Conservation (phyloP, 371 early-diverging fungal genomes). For the Dichotomocladium elegans region DNA sequence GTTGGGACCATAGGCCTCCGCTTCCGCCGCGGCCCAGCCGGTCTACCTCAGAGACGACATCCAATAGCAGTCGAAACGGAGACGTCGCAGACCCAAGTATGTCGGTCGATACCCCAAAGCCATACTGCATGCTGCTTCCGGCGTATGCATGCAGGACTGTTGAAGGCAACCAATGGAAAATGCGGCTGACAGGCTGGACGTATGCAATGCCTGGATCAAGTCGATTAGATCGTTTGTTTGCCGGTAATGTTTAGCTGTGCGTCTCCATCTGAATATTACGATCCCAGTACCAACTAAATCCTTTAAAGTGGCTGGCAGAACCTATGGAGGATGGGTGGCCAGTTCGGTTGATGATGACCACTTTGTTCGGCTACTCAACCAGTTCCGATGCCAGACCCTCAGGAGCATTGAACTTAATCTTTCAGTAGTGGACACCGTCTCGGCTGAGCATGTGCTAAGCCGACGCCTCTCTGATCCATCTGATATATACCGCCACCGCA, state of each 20-base stretch:
- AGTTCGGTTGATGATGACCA: slow-evolving; percentile 39
- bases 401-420: slow-evolving; percentile 16
- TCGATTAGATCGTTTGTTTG: slow-evolving; percentile 27
- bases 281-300: neutral
- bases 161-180: slow-evolving; percentile 21
- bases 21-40: neutral
- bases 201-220: slow-evolving; percentile 34
- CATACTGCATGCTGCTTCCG: slow-evolving; percentile 40
- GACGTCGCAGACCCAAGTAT: no score
- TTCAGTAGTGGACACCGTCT: slow-evolving; percentile 4
- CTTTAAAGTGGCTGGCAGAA: slow-evolving; percentile 33
- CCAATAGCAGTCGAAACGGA: neutral
- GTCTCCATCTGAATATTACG: neutral
- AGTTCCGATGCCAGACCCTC: slow-evolving; percentile 41
- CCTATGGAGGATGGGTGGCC: slow-evolving; percentile 31
- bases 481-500: no score
- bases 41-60: neutral
- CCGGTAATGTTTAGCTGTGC: slow-evolving; percentile 15
- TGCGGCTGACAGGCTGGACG: slow-evolving; percentile 34
- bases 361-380: slow-evolving; percentile 31
- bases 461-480: no score
- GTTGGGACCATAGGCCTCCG: neutral
- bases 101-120: slow-evolving; percentile 19
- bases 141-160: slow-evolving; percentile 27
- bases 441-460: slow-evolving; percentile 2